Percentiles rank a stretch among this genome's conserved stretches.
Evolutionary conservation across 2,329 filamentous ascomycete species (phyloP).

Genomic region (Aspergillus pseudoviridinutans): DNA sequence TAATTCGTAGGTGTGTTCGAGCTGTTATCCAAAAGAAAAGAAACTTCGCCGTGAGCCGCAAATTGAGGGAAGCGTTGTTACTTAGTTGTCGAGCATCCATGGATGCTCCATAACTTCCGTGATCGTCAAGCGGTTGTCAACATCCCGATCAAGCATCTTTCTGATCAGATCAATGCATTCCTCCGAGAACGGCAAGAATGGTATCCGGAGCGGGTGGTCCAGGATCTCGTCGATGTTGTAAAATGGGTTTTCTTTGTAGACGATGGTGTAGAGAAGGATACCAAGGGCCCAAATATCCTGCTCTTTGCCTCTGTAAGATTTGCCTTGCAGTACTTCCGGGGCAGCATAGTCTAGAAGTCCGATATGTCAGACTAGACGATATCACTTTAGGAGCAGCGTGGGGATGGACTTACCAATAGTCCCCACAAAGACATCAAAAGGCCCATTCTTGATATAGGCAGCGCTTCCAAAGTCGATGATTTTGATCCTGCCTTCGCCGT

Average conservation of each 20-base stretch:
- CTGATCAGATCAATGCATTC: slow-evolving; percentile 89
- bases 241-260: slow-evolving; percentile 99
- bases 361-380: not conserved
- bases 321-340: slow-evolving; percentile 92
- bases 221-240: slow-evolving; percentile 99
- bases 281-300: slow-evolving; percentile 98
- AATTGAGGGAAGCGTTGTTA: not conserved
- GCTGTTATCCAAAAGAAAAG: slow-evolving; percentile 4
- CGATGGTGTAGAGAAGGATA: slow-evolving; percentile 95
- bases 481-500: slow-evolving; percentile 93
- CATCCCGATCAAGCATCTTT: slow-evolving; percentile 87
- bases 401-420: slow-evolving; percentile 73
- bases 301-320: slow-evolving; percentile 89
- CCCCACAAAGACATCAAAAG: slow-evolving; percentile 97
- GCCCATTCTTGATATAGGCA: slow-evolving; percentile 96
- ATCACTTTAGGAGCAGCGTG: slow-evolving; percentile 4
- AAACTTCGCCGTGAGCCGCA: not conserved
- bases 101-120: slow-evolving; percentile 81
- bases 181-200: slow-evolving; percentile 64
- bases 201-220: slow-evolving; percentile 89
- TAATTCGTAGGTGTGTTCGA: not conserved
- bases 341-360: slow-evolving; percentile 78
- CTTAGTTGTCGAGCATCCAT: slow-evolving; percentile 56
- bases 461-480: slow-evolving; percentile 97
- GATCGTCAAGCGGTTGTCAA: slow-evolving; percentile 78